phyloP scores from a whole-genome alignment of 78 protist genomes.

The Polysphondylium violaceum region DNA sequence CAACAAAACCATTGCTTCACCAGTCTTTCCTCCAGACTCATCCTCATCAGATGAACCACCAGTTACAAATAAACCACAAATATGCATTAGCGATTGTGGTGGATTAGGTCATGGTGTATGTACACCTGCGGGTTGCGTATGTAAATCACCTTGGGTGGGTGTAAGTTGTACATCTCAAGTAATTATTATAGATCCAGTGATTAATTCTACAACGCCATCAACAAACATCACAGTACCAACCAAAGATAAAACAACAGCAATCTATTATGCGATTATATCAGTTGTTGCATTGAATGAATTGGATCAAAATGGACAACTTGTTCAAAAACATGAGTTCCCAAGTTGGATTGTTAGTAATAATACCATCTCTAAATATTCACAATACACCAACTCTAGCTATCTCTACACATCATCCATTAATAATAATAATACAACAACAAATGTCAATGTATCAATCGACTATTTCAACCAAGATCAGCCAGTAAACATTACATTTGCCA shows the following conservation, averaged over 20 bases:
- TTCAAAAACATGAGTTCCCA: too few species aligned
- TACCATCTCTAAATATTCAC: not conserved
- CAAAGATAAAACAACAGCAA: too few species aligned
- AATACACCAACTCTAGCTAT: not conserved
- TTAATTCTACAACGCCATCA: not conserved
- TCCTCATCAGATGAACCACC: too few species aligned
- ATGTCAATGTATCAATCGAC: not conserved
- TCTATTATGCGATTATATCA: too few species aligned
- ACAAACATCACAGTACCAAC: not conserved
- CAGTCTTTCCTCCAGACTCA: too few species aligned
- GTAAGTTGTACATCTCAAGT: not conserved
- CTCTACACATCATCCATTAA: not conserved
- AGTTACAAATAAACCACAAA: too few species aligned
- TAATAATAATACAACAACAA: not conserved
- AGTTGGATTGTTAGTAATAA: not conserved
- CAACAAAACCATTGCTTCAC: too few species aligned
- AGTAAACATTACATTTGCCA: conserved; percentile 13
- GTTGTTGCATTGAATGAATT: too few species aligned
- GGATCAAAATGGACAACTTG: too few species aligned
- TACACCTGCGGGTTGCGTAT: not conserved
- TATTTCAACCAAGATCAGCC: not conserved
- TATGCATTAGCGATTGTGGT: not conserved
- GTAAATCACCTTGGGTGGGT: conserved; percentile 13
- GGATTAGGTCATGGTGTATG: not conserved
- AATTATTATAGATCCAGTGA: not conserved